These are phyloP conservation scores for Herpetospermum pedunculosum DNA, from an alignment of 306 rosid genomes.

Conservation along the genomic window DNA sequence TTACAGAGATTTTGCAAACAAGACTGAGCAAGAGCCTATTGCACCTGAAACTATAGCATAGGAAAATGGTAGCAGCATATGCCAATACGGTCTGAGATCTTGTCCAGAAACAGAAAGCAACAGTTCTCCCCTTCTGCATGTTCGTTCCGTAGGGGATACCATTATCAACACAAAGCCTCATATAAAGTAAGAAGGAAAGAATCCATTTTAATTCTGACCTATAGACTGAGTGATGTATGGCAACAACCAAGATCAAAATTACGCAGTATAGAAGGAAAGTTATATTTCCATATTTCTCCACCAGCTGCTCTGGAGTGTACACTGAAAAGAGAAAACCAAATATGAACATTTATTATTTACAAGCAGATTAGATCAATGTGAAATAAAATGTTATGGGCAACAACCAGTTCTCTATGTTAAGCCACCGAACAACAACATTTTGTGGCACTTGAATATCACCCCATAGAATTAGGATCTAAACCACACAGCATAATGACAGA, in stretches of 20 bases:
- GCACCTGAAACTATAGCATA: slow-evolving; percentile 98
- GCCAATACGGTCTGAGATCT: slow-evolving; percentile 80
- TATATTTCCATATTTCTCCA: slow-evolving; percentile 75
- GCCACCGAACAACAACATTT: not conserved
- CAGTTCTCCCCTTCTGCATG: slow-evolving; percentile 78
- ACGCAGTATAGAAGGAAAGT: slow-evolving; percentile 82
- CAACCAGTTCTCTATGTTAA: not conserved
- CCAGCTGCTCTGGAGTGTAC: slow-evolving; percentile 89
- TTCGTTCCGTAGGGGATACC: slow-evolving; percentile 10
- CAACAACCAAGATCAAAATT: slow-evolving; percentile 64
- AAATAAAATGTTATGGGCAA: not conserved
- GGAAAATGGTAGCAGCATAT: slow-evolving; percentile 79
- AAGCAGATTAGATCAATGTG: not conserved
- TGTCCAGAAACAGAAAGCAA: slow-evolving; percentile 57
- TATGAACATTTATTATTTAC: slow-evolving; percentile 13
- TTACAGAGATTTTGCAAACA: slow-evolving; percentile 98
- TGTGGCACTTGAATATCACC: not conserved
- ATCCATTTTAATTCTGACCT: slow-evolving; percentile 34
- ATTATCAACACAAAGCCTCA: slow-evolving; percentile 4
- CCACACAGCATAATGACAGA: not conserved
- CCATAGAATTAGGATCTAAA: not conserved
- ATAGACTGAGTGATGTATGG: slow-evolving; percentile 65
- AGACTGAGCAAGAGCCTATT: slow-evolving; percentile 92
- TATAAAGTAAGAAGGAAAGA: not conserved
- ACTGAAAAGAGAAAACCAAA: slow-evolving; percentile 45